These are phyloP conservation scores for Dryas drummondii DNA, from an alignment of 306 rosid genomes.

Conservation along the genomic window DNA sequence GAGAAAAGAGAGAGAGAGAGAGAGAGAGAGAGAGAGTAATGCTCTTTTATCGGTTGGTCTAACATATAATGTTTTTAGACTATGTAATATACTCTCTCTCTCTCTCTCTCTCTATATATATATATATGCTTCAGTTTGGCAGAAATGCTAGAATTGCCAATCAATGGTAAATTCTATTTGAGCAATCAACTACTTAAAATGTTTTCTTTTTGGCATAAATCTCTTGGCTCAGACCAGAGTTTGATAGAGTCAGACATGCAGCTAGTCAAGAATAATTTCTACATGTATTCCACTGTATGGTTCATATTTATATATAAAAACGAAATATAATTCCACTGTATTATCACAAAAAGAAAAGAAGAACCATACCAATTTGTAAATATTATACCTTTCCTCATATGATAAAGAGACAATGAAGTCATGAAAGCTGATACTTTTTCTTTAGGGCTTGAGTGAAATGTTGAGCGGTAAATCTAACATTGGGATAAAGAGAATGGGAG, in stretches of 20 bases:
- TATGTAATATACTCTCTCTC: too few species aligned
- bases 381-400: not conserved
- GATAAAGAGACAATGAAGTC: not conserved
- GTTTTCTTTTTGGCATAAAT: slow-evolving; percentile 9
- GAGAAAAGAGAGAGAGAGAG: too few species aligned
- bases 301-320: not conserved
- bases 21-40: too few species aligned
- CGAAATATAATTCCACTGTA: not conserved
- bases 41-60: too few species aligned
- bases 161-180: not conserved
- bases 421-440: not conserved
- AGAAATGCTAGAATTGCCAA: not conserved
- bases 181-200: not conserved
- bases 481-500: slow-evolving; percentile 94
- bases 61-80: too few species aligned
- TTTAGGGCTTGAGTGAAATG: slow-evolving; percentile 64
- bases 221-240: not conserved
- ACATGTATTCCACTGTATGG: not conserved
- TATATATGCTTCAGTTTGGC: too few species aligned
- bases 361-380: not conserved
- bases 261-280: not conserved
- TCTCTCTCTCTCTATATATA: too few species aligned
- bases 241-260: not conserved
- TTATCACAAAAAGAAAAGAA: not conserved
- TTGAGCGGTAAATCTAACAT: slow-evolving; percentile 42